Conservation (phyloP, 371 early-diverging fungal genomes). For the Circinella umbellata region DNA sequence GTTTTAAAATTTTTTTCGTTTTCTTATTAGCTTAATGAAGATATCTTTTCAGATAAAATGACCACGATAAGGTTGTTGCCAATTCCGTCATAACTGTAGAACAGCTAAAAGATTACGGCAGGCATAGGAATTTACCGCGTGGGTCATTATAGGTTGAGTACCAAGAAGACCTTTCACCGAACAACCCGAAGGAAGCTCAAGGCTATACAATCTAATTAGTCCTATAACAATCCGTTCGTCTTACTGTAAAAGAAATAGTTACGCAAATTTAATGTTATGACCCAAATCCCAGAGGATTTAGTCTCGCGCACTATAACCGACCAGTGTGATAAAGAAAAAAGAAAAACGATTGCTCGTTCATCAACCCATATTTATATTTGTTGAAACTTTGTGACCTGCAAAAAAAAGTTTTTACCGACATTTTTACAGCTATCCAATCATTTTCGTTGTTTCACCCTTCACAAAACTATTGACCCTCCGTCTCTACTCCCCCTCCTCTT, state of each 20-base stretch:
- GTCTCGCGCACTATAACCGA: conserved; percentile 17
- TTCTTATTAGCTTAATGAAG: not conserved
- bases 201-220: conserved; percentile 5
- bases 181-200: conserved; percentile 26
- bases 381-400: not conserved
- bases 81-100: conserved; percentile 36
- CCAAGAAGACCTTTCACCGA: conserved; percentile 15
- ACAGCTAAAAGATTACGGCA: conserved; percentile 31
- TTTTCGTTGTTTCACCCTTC: too few species aligned
- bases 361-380: conserved; percentile 10
- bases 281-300: not conserved
- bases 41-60: conserved; percentile 15
- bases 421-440: too few species aligned
- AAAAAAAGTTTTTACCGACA: too few species aligned
- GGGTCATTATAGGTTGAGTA: conserved; percentile 8
- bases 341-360: not conserved
- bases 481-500: too few species aligned
- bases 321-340: conserved; percentile 16
- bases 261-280: conserved; percentile 16
- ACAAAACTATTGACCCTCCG: too few species aligned
- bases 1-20: conserved; percentile 2
- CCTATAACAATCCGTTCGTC: conserved; percentile 9
- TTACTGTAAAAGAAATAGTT: conserved; percentile 17
- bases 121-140: conserved; percentile 52
- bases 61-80: conserved; percentile 50